Conservation (phyloP, 306 rosid genomes). For the Lathyrus oleraceus region DNA sequence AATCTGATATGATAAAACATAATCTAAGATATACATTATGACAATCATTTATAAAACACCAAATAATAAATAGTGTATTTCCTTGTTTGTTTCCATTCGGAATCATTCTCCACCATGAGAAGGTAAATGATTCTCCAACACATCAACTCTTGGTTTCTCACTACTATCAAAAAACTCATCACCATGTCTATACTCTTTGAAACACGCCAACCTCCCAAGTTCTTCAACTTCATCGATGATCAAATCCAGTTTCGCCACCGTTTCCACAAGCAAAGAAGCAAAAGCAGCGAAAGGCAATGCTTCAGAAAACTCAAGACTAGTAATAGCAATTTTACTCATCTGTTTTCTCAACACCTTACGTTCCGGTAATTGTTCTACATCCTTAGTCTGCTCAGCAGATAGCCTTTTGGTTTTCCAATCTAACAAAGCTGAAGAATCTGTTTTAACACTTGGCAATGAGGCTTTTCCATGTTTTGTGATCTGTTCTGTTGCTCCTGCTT, state of each 20-base stretch:
- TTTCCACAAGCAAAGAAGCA: slow-evolving; percentile 82
- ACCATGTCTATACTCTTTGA: slow-evolving; percentile 55
- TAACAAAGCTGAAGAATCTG: slow-evolving; percentile 57
- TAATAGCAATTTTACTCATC: slow-evolving; percentile 67
- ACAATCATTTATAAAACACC: neutral
- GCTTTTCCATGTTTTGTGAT: slow-evolving; percentile 18
- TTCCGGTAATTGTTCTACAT: slow-evolving; percentile 30
- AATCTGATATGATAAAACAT: neutral
- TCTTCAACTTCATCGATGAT: slow-evolving; percentile 76
- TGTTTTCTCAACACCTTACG: slow-evolving; percentile 62
- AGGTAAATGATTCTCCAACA: slow-evolving; percentile 44
- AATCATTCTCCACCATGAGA: slow-evolving; percentile 50
- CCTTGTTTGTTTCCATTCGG: neutral
- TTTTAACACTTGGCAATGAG: slow-evolving; percentile 61
- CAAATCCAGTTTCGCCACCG: slow-evolving; percentile 72
- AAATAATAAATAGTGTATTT: neutral
- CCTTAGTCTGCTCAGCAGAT: slow-evolving; percentile 29
- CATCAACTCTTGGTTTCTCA: slow-evolving; percentile 50
- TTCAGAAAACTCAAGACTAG: slow-evolving; percentile 81
- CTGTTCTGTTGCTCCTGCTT: no score
- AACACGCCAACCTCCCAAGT: slow-evolving; percentile 67
- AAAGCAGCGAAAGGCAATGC: slow-evolving; percentile 92
- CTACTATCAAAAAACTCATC: slow-evolving; percentile 48
- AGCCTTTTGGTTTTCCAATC: slow-evolving; percentile 57
- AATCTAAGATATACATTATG: neutral